Conservation (phyloP, 192 early-diverging fungal genomes). For the Entomortierella lignicola region DNA sequence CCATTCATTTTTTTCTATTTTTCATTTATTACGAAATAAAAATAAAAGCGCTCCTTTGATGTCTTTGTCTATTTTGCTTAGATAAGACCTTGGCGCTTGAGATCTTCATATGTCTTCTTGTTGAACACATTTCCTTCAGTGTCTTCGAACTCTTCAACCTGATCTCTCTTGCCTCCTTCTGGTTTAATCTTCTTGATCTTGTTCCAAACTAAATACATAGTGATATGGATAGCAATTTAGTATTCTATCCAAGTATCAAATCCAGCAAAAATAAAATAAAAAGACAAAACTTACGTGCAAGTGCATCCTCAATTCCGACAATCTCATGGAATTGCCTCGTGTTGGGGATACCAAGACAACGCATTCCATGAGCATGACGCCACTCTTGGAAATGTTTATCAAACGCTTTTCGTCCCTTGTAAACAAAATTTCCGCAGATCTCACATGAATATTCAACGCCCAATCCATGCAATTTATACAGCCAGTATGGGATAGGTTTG, state of each 20-base stretch:
- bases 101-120: conserved; percentile 88
- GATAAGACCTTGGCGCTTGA: conserved; percentile 85
- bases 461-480: conserved; percentile 97
- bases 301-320: conserved; percentile 90
- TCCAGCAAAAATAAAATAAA: too few relatives aligned
- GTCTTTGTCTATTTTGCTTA: conserved; percentile 22
- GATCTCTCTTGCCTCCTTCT: conserved; percentile 78
- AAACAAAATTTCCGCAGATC: conserved; percentile 94
- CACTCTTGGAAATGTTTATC: conserved; percentile 97
- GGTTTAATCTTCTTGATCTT: conserved; percentile 80
- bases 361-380: conserved; percentile 95
- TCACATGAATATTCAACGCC: conserved; percentile 96
- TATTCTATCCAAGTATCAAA: too few relatives aligned
- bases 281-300: conserved; percentile 70
- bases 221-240: background rate
- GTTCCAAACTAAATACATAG: conserved; percentile 76
- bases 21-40: too few relatives aligned
- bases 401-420: conserved; percentile 97
- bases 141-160: conserved; percentile 92
- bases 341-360: conserved; percentile 91
- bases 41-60: too few relatives aligned
- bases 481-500: conserved; percentile 99
- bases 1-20: too few relatives aligned
- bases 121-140: conserved; percentile 87
- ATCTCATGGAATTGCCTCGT: conserved; percentile 93